These are phyloP conservation scores for Puccinia horiana DNA, from an alignment of 1,284 basidiomycete genomes.

Conservation along the genomic window DNA sequence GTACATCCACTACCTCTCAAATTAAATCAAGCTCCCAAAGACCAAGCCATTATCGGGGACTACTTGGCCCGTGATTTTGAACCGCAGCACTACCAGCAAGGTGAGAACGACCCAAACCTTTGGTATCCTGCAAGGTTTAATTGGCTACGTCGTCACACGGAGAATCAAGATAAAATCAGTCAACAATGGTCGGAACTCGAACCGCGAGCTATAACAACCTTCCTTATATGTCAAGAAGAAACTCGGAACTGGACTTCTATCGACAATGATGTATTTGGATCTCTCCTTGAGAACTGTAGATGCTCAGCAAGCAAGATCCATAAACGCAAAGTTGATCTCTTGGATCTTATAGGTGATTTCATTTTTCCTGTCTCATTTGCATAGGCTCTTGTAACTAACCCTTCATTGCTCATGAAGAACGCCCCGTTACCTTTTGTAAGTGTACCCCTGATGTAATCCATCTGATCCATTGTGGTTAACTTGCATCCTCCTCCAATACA, in stretches of 20 bases:
- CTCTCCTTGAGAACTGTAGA: neutral
- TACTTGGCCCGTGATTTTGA: no score
- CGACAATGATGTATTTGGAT: neutral
- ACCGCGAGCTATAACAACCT: neutral
- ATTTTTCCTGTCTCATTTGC: neutral
- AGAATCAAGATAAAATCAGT: neutral
- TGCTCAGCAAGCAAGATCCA: neutral
- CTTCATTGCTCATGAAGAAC: no score
- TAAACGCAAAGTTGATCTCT: neutral
- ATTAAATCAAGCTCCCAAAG: no score
- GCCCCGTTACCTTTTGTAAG: neutral
- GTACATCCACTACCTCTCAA: no score
- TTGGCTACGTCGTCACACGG: neutral
- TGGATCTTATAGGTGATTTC: neutral
- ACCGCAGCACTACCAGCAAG: no score
- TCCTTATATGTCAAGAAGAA: neutral
- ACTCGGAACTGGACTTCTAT: neutral
- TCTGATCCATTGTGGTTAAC: neutral
- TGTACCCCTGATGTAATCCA: constrained; percentile 4
- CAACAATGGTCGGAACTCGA: neutral
- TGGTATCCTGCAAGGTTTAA: neutral
- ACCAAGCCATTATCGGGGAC: no score
- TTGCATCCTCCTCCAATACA: neutral
- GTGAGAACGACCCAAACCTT: no score
- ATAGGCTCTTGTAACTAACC: no score